A percentile compares a stretch with the other conserved stretches of the same genome.
Conservation (phyloP, 257 asterid species). For the Solanum pinnatisectum region DNA sequence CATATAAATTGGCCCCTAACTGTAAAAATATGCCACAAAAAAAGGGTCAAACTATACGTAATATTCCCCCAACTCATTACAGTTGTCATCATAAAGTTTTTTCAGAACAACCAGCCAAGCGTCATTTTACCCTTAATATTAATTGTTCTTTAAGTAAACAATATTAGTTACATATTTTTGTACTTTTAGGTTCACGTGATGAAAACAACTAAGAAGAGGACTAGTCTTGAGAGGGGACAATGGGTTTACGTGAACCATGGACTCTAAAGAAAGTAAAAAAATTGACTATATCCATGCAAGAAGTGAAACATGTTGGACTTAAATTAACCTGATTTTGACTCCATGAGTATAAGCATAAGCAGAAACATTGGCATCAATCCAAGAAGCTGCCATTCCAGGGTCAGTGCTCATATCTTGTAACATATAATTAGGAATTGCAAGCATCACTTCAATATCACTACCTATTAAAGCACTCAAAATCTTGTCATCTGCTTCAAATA, state of each 20-base stretch:
- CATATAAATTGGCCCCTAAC: background rate
- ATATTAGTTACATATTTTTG: background rate
- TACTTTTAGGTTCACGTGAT: background rate
- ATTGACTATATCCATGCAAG: background rate
- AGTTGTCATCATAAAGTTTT: background rate
- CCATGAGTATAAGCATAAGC: conserved; percentile 51
- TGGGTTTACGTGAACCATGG: rapidly evolving
- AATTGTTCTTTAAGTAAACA: background rate
- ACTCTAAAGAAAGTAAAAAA: background rate
- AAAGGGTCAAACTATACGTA: background rate
- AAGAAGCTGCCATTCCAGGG: conserved; percentile 46
- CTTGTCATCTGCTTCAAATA: conserved; percentile 70
- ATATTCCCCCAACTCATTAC: background rate
- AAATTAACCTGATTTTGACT: conserved; percentile 59
- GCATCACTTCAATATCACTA: conserved; percentile 61
- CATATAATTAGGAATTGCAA: conserved; percentile 84
- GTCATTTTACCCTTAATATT: background rate
- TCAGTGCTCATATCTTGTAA: conserved; percentile 58
- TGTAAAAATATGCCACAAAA: background rate
- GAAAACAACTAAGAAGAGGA: background rate
- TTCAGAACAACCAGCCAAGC: background rate
- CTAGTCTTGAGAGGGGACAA: background rate
- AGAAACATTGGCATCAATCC: conserved; percentile 85
- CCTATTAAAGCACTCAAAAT: conserved; percentile 61
- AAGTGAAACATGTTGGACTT: background rate